A percentile compares a stretch with the other conserved stretches of the same genome.
These are phyloP conservation scores for Aspergillus fischeri DNA, from an alignment of 2,329 filamentous ascomycete genomes.

Conservation along the genomic window DNA sequence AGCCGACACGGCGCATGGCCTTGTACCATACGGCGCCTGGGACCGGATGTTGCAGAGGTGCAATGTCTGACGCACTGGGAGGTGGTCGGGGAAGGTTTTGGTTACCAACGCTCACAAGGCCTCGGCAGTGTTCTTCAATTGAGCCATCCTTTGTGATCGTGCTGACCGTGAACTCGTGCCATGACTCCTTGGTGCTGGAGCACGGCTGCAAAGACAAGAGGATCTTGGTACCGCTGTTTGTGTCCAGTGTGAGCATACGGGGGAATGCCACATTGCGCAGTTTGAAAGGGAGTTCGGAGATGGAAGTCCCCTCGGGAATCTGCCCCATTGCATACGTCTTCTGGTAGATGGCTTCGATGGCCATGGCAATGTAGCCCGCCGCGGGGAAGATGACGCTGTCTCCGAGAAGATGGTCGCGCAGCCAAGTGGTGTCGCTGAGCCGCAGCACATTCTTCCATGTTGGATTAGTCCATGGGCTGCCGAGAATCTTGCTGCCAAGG, in stretches of 20 bases:
- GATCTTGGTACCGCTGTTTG: slow-evolving; percentile 1
- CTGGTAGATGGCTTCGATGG: slow-evolving; percentile 6
- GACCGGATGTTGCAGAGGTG: slow-evolving; percentile 2
- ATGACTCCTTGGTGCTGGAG: neutral
- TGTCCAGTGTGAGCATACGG: slow-evolving; percentile 4
- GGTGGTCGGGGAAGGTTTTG: neutral
- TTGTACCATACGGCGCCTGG: slow-evolving; percentile 8
- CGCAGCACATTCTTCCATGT: slow-evolving; percentile 1
- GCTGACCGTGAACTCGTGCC: slow-evolving; percentile 5
- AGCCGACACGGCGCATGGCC: slow-evolving; percentile 6
- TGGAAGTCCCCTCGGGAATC: neutral
- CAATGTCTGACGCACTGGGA: neutral
- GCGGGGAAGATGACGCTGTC: slow-evolving; percentile 1
- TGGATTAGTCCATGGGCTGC: neutral
- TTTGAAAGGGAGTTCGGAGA: neutral
- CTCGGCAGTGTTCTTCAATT: neutral
- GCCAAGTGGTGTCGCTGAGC: neutral
- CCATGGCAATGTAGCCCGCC: slow-evolving; percentile 4
- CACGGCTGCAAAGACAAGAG: slow-evolving; percentile 3
- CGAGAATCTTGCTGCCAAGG: slow-evolving; percentile 6
- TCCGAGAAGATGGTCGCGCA: slow-evolving; percentile 1
- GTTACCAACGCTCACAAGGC: neutral
- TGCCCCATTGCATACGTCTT: neutral
- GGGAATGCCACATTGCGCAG: slow-evolving; percentile 4
- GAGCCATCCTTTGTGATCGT: neutral